Evolutionary conservation across 108 stramenopile genomes (phyloP), one percentile per base, ranked within the genome.

Genomic region (Poteriospumella lacustris): DNA sequence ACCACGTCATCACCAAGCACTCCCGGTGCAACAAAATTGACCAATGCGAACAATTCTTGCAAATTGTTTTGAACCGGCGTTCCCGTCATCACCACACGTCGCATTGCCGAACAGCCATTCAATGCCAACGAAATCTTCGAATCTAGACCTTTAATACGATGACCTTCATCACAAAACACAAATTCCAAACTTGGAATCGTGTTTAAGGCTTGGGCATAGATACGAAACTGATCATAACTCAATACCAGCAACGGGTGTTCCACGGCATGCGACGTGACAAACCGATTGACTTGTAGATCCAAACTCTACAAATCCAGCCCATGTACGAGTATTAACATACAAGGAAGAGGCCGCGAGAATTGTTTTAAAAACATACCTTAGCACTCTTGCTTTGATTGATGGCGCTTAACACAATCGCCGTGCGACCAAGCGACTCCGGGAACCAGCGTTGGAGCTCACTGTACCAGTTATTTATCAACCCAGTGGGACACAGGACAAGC

Each of bases 81-180:
- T 40, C 88, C 88, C 24, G 87, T 88, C 60, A 88, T 56, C 26
- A 83, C 80, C 28, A 89, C 44, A 36, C 87, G 80, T 24, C 31
- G 15, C 60, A 64, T 12, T 26, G 60, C 60, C 28, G 33, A 64
- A 12, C 91, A 76, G 39, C 88, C 91, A 76, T 89, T 85, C 31
- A 64, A 64, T 12, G 60, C 60, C 15, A 33, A 31, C 5, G 24
- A 5, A 34, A 34, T 64, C 31, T 64, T 64, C 31, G 60, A 34
- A 3, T 42, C 70, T 9, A n/a, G 31, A 44, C 40, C 3, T 87
- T 97, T 97, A 39, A 97, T 84, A 26, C 93, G 85, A 83, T 97
- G 96, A 0, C 93, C 96, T 77, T 97, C 96, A 78, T 97, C 96
- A 19, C 94, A 91, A 5, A 97, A 89, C 56, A 97, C 75, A 19